These are phyloP conservation scores for Borealophlyctis nickersoniae DNA, from an alignment of 192 early-diverging fungal genomes.

Conservation along the genomic window DNA sequence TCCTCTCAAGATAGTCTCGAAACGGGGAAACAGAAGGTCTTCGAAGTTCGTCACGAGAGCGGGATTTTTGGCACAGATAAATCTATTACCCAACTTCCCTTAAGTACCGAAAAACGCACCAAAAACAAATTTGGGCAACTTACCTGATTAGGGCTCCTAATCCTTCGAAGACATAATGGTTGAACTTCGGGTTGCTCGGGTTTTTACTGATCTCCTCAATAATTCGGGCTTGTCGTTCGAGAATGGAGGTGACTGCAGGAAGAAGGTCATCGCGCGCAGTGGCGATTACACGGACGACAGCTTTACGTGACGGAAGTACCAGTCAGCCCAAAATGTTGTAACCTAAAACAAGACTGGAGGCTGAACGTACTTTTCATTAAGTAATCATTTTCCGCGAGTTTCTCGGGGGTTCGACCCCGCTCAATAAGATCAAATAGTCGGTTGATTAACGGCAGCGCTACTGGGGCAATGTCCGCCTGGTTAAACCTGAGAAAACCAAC, in stretches of 20 bases:
- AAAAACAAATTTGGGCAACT: neutral
- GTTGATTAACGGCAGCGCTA: slow-evolving; percentile 64
- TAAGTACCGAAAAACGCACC: slow-evolving; percentile 16
- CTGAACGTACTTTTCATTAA: slow-evolving; percentile 86
- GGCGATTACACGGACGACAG: slow-evolving; percentile 82
- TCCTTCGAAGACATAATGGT: slow-evolving; percentile 94
- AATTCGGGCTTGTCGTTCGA: slow-evolving; percentile 73
- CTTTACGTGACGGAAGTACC: slow-evolving; percentile 32
- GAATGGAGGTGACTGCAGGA: slow-evolving; percentile 67
- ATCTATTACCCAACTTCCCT: slow-evolving; percentile 41
- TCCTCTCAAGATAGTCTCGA: slow-evolving; percentile 79
- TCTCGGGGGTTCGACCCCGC: slow-evolving; percentile 70
- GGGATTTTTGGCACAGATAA: slow-evolving; percentile 71
- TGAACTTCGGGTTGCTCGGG: slow-evolving; percentile 97
- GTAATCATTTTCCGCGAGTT: slow-evolving; percentile 95
- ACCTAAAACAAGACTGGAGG: slow-evolving; percentile 4
- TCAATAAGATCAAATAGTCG: slow-evolving; percentile 78
- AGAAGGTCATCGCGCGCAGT: slow-evolving; percentile 70
- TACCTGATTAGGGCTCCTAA: slow-evolving; percentile 79
- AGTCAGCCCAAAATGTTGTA: slow-evolving; percentile 9
- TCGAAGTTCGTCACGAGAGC: slow-evolving; percentile 79
- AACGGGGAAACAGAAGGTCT: slow-evolving; percentile 78
- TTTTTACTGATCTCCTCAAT: slow-evolving; percentile 84
- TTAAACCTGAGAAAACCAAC: too few species aligned
- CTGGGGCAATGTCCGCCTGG: slow-evolving; percentile 66